Evolutionary conservation across 202 grass and related monocot genomes (phyloP).

Genomic region (Schoenoplectus tabernaemontani): DNA sequence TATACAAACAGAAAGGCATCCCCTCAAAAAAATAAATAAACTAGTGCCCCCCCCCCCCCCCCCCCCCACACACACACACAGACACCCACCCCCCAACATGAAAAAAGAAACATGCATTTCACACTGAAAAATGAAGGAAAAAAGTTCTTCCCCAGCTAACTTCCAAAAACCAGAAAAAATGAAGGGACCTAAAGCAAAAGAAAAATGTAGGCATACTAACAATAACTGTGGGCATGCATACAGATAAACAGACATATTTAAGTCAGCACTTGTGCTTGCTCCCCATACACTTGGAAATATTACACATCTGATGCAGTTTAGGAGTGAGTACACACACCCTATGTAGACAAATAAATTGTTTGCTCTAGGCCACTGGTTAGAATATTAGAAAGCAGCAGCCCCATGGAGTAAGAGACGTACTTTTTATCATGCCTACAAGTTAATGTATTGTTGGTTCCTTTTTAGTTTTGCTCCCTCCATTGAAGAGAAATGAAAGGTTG

Average conservation of each 20-base stretch:
- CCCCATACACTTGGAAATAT: neutral
- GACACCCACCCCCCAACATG: too few relatives aligned
- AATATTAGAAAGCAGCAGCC: neutral
- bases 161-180: neutral
- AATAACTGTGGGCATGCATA: neutral
- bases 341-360: neutral
- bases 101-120: neutral
- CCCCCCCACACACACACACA: too few relatives aligned
- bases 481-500: slow-evolving; percentile 8
- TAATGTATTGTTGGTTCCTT: neutral
- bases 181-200: neutral
- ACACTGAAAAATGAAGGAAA: neutral
- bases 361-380: neutral
- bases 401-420: neutral
- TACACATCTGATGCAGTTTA: neutral
- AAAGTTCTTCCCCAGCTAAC: neutral
- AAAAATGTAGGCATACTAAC: too few relatives aligned
- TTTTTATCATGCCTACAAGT: neutral
- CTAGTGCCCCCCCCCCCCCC: neutral
- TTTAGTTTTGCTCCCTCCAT: neutral
- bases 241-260: neutral
- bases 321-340: neutral
- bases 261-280: neutral
- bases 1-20: neutral
- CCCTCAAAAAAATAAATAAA: neutral